phyloP scores from a whole-genome alignment of 1,139 yeast species.

The Pneumocystis wakefieldiae region DNA sequence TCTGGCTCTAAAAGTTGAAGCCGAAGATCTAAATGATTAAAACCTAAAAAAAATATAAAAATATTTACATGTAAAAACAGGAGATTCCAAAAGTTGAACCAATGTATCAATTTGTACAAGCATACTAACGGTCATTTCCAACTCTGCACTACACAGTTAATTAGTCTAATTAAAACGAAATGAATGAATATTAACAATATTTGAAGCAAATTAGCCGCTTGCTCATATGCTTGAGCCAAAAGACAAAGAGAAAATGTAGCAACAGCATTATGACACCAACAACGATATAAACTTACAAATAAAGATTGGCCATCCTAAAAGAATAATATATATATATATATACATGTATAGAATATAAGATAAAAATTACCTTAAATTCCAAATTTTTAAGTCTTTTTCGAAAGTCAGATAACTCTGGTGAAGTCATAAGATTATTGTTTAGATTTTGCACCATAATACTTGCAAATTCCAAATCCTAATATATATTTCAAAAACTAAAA shows the following conservation, averaged over 20 bases:
- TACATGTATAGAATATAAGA: not conserved
- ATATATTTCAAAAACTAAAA: not conserved
- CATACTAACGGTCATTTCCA: conserved; percentile 56
- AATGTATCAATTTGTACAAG: conserved; percentile 66
- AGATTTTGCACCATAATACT: conserved; percentile 73
- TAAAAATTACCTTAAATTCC: conserved; percentile 19
- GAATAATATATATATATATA: not conserved
- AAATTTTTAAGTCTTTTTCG: conserved; percentile 49
- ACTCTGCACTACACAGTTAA: conserved; percentile 32
- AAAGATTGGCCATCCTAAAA: conserved; percentile 46
- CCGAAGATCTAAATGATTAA: conserved; percentile 33
- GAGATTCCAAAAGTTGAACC: conserved; percentile 71
- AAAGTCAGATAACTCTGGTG: conserved; percentile 60
- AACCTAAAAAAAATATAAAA: not conserved
- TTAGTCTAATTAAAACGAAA: not conserved
- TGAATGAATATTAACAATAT: conserved; percentile 26
- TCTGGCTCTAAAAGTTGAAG: conserved; percentile 80
- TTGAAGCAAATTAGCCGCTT: conserved; percentile 69
- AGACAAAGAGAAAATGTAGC: conserved; percentile 78
- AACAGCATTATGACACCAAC: conserved; percentile 89
- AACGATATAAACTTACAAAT: conserved; percentile 63
- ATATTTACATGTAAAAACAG: conserved; percentile 57
- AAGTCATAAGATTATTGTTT: conserved; percentile 74
- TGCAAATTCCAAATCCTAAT: conserved; percentile 49
- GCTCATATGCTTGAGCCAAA: conserved; percentile 75